A percentile compares a stretch with the other conserved stretches of the same genome.
These are phyloP conservation scores for Globisporangium yorkense DNA, from an alignment of 352 stramenopile genomes.

Conservation along the genomic window DNA sequence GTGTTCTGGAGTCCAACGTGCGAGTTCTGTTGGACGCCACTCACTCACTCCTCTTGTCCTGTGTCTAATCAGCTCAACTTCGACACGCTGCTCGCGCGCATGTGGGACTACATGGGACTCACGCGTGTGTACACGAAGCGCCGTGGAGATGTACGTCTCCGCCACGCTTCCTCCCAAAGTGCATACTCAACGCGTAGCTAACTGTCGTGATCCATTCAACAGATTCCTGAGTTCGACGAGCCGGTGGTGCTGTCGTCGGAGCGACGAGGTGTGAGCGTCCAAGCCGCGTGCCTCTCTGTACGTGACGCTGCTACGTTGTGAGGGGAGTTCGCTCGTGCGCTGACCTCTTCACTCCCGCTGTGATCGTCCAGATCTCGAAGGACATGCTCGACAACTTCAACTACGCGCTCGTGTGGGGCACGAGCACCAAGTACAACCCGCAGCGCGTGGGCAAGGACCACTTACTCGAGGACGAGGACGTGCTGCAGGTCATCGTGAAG, in stretches of 20 bases:
- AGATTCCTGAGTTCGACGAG: constrained; percentile 72
- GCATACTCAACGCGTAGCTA: too few relatives aligned
- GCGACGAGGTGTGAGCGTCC: constrained; percentile 74
- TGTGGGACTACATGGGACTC: constrained; percentile 90
- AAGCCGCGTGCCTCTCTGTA: constrained; percentile 81
- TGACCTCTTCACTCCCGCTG: neutral
- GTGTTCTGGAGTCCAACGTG: neutral
- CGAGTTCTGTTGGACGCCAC: neutral
- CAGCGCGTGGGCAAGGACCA: constrained; percentile 95
- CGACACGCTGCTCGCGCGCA: constrained; percentile 86
- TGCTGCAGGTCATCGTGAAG: constrained; percentile 97
- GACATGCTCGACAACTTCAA: constrained; percentile 96
- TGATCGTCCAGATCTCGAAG: constrained; percentile 70
- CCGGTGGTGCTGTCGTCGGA: constrained; percentile 82
- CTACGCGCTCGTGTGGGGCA: constrained; percentile 97
- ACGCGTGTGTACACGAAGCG: constrained; percentile 88
- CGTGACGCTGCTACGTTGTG: constrained; percentile 8
- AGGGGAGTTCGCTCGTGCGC: neutral
- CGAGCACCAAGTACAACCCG: constrained; percentile 97
- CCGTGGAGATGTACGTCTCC: constrained; percentile 54
- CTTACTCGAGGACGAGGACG: constrained; percentile 96
- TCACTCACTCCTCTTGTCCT: neutral
- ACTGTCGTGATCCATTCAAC: neutral
- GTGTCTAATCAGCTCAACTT: constrained; percentile 91
- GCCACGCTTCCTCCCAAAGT: neutral